Conservation (phyloP, 352 stramenopile species). For the Pythium dissotocum region DNA sequence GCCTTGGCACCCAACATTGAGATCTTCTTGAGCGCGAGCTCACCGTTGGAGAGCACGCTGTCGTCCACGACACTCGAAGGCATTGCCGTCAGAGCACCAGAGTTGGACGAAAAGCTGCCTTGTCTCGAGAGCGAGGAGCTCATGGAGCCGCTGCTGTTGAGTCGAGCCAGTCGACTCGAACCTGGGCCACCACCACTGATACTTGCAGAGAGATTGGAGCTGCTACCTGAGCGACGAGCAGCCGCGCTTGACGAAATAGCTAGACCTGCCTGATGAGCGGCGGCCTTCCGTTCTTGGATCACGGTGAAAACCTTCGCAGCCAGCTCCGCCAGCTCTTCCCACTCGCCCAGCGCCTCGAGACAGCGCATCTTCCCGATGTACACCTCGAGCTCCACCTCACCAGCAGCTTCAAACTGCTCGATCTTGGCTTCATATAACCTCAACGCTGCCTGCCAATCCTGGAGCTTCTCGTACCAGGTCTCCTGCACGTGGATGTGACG, state of each 20-base stretch:
- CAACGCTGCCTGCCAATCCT: slow-evolving; percentile 96
- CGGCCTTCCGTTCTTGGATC: slow-evolving; percentile 22
- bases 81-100: slow-evolving; percentile 1
- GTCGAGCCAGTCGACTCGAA: not conserved
- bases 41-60: slow-evolving; percentile 32
- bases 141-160: slow-evolving; percentile 11
- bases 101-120: slow-evolving; percentile 24
- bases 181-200: not conserved
- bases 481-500: slow-evolving; percentile 92
- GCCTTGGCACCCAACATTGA: slow-evolving; percentile 81
- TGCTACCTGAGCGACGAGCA: slow-evolving; percentile 16
- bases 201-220: not conserved
- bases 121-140: slow-evolving; percentile 27
- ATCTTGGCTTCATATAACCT: slow-evolving; percentile 95
- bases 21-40: slow-evolving; percentile 57
- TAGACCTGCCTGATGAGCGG: not conserved
- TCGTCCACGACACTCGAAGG: slow-evolving; percentile 6
- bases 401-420: slow-evolving; percentile 19
- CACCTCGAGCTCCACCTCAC: slow-evolving; percentile 84
- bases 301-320: slow-evolving; percentile 26
- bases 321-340: slow-evolving; percentile 62
- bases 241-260: not conserved
- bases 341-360: slow-evolving; percentile 97
- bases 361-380: slow-evolving; percentile 98
- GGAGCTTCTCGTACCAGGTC: slow-evolving; percentile 98